Evolutionary conservation across 2,329 filamentous ascomycete species (phyloP).

Genomic region (Cytospora mali): DNA sequence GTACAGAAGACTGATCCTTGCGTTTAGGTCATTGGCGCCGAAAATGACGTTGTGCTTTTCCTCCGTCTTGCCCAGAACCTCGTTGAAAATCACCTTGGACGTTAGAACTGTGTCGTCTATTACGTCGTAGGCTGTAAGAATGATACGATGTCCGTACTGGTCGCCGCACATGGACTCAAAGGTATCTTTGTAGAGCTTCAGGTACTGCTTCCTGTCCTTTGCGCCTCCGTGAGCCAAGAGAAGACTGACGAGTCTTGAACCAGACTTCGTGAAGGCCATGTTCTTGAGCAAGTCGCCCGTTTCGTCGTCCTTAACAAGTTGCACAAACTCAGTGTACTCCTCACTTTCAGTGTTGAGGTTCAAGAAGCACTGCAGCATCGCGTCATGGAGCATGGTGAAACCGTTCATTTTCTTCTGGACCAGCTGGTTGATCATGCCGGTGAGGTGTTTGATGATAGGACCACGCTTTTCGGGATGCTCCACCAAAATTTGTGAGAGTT

Average conservation of each 20-base stretch:
- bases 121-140: constrained; percentile 86
- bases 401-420: constrained; percentile 96
- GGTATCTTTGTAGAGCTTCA: constrained; percentile 87
- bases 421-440: constrained; percentile 86
- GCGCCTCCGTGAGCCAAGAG: constrained; percentile 82
- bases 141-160: constrained; percentile 73
- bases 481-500: constrained; percentile 75
- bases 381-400: constrained; percentile 97
- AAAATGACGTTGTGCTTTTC: constrained; percentile 67
- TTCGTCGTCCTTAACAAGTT: constrained; percentile 89
- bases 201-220: constrained; percentile 88
- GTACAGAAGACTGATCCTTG: constrained; percentile 73
- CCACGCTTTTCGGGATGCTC: constrained; percentile 81
- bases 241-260: constrained; percentile 78
- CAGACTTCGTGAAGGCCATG: constrained; percentile 91
- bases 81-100: constrained; percentile 82
- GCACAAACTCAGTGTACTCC: constrained; percentile 84
- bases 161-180: constrained; percentile 85
- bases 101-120: constrained; percentile 93
- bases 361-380: constrained; percentile 95
- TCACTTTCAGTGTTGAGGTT: constrained; percentile 75
- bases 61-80: constrained; percentile 75
- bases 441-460: constrained; percentile 82
- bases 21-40: constrained; percentile 66
- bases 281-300: constrained; percentile 91